Evolutionary conservation across 2,329 filamentous ascomycete species (phyloP), one percentile per base, ranked within the genome.

Genomic region (Alternaria novae-zelandiae): DNA sequence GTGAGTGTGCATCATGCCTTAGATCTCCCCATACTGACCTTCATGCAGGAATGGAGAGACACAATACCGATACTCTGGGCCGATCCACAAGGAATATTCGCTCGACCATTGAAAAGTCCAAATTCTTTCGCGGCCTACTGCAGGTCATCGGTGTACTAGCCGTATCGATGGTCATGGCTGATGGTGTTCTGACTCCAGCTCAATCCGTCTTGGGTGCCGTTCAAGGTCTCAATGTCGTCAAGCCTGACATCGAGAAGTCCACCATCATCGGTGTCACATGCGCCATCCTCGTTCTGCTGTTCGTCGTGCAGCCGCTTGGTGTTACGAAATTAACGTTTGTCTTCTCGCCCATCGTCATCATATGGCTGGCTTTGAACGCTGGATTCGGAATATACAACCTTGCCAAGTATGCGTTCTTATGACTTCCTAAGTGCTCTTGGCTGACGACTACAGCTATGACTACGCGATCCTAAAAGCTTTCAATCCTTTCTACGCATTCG

Each of bases 191-290:
- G 25, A 91, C 89, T 2, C 90, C 89, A 0, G 90, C 90, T 1
- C 89, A 92, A 74, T 91, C 89, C 4, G 88, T 91, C 2, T 83
- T 92, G 6, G 90, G 90, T 25, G 89, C 90, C 3, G 87, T 91
- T 15, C 89, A 92, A 74, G 89, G 78, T 6, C 78, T 86, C 20
- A 82, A 83, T 25, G 89, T 91, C 1, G 87, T 88, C 28, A 83
- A 83, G 17, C 84, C 86, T 0, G 80, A 86, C 61, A 86, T 92
- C 51, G 81, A 80, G 21, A 86, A 83, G 41, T 78, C 83, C 1
- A 86, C 87, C 3, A 86, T 92, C 21, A 84, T 91, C 12, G 90
- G 90, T 10, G 85, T 87, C 0, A 86, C 87, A 0, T 91, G 89
- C 66, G 87, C 84, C 5, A 91, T 91, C 54, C 80, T 92, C 2